Evolutionary conservation across 768 basidiomycete genomes (phyloP), one percentile per base, ranked within the genome.

Genomic region (Termitomyces sp.): DNA sequence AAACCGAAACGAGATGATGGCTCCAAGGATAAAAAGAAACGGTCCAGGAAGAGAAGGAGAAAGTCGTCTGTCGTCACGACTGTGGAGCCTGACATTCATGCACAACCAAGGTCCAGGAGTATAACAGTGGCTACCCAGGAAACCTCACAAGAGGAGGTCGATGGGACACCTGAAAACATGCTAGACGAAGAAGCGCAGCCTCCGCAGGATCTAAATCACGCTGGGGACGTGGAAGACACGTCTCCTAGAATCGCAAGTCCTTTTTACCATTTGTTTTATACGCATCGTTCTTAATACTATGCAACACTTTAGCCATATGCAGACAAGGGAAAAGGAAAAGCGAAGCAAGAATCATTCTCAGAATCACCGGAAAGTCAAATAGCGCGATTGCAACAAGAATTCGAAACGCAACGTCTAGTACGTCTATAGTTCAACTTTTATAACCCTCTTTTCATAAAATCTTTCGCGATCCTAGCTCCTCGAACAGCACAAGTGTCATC

Each of bases 401-500:
- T 83, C 2, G 70, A 69, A 40, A 59, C 66, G 23, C 74, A 78
- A 63, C 65, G 66, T 40, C 56, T 63, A 35, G 82, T 79, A 64
- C 43, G 76, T 42, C 29, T 22, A 13, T 12, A 23, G 50, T 38
- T 27, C 15, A 12, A 53, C 38, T n/a, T 41, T 6, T 11, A 40
- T 33, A 5, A 13, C n/a, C 7, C 22, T 16, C 22, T 41, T 13
- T 60, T 47, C n/a, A 50, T 22, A 41, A 25, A 33, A 35, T 54
- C 41, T 42, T 47, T 25, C 7, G 40, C 41, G 46, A 54, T 33
- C 57, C 3, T 50, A 84, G 82, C 67, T 82, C 53, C 69, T 88
- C 38, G 61, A 71, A 20, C 73, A 74, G 56, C 83, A 90, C 58
- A 75, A 84, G 69, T 61, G 70, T 9, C 70, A 83, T 22, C 60